Percentiles rank a stretch among this genome's conserved stretches.
Conservation (phyloP, 306 rosid genomes). For the Chamaecrista fasciculata region DNA sequence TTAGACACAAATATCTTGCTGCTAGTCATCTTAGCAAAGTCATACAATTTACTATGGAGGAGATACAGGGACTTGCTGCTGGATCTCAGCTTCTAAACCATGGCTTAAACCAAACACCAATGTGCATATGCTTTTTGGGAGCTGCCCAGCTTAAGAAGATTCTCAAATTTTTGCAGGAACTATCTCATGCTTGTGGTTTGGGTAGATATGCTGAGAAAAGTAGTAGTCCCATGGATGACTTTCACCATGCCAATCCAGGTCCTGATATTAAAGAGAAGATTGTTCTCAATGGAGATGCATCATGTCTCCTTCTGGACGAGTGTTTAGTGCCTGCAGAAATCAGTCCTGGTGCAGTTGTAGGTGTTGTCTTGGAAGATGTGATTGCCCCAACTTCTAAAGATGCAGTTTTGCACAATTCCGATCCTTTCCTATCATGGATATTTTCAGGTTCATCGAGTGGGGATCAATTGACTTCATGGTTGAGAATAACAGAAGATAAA, state of each 20-base stretch:
- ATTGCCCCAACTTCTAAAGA: constrained; percentile 44
- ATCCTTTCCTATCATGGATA: constrained; percentile 75
- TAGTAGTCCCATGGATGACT: constrained; percentile 48
- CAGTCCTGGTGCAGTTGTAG: constrained; percentile 38
- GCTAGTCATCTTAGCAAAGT: constrained; percentile 81
- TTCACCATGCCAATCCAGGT: constrained; percentile 39
- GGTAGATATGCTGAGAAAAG: constrained; percentile 67
- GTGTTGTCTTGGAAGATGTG: constrained; percentile 40
- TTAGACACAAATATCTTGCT: constrained; percentile 75
- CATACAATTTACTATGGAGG: constrained; percentile 73
- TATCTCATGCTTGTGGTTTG: constrained; percentile 75
- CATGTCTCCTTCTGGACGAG: constrained; percentile 73
- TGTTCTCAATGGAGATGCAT: constrained; percentile 80
- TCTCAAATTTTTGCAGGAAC: constrained; percentile 85
- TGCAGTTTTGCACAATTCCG: constrained; percentile 40
- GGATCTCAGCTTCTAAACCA: constrained; percentile 76
- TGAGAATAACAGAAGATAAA: constrained; percentile 67
- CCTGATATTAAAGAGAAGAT: constrained; percentile 67
- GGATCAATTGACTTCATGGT: constrained; percentile 77
- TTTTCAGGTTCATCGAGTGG: constrained; percentile 67
- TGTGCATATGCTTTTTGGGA: constrained; percentile 87
- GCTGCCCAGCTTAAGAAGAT: constrained; percentile 75
- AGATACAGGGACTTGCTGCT: constrained; percentile 68
- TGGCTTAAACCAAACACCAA: constrained; percentile 75
- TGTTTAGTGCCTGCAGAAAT: constrained; percentile 50